Conservation (phyloP, 768 basidiomycete genomes). For the Mycena amicta region DNA sequence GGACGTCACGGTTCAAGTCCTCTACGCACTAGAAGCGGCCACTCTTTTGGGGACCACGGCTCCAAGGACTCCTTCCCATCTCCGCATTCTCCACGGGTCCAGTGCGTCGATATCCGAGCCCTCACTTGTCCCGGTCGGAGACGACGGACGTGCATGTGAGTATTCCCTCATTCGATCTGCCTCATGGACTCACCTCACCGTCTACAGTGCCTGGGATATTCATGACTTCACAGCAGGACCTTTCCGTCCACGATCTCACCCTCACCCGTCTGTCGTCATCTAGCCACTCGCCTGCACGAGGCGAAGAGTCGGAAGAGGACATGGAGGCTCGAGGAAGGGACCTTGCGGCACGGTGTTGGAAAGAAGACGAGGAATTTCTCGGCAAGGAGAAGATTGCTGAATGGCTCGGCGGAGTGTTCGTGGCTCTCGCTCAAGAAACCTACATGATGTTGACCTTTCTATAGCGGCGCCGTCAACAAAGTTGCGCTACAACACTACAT, state of each 20-base stretch:
- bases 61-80: conserved; percentile 39
- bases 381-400: conserved; percentile 92
- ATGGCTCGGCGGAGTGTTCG: conserved; percentile 92
- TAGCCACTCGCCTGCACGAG: conserved; percentile 40
- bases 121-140: conserved; percentile 62
- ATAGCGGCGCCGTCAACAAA: conserved; percentile 76
- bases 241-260: conserved; percentile 53
- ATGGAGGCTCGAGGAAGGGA: conserved; percentile 68
- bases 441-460: conserved; percentile 6
- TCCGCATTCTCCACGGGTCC: conserved; percentile 70
- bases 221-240: conserved; percentile 32
- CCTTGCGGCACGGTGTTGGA: conserved; percentile 78
- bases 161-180: conserved; percentile 17
- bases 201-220: conserved; percentile 29
- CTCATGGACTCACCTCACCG: conserved; percentile 15
- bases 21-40: conserved; percentile 46
- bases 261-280: conserved; percentile 49
- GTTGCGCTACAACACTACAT: conserved; percentile 79
- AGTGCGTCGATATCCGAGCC: conserved; percentile 82
- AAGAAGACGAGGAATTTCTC: conserved; percentile 83
- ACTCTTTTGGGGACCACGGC: conserved; percentile 28
- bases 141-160: conserved; percentile 55
- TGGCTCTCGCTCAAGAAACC: conserved; percentile 6
- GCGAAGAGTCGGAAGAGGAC: conserved; percentile 53
- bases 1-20: conserved; percentile 44